phyloP scores from a whole-genome alignment of 225 moss, liverwort and hornwort species.

The Physcomitrellopsis africana region DNA sequence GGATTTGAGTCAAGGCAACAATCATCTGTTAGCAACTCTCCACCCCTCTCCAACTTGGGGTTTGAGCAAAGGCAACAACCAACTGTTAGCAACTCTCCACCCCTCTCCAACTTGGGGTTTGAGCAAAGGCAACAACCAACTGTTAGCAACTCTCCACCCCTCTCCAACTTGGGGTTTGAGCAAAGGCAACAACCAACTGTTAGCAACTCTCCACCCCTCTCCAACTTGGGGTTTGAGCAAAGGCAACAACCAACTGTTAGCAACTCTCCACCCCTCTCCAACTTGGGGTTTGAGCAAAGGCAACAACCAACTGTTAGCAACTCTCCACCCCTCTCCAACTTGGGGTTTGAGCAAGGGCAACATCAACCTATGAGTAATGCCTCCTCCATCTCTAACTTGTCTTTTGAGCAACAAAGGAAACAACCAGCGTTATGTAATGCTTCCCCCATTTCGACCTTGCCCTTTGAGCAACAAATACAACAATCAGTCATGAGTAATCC shows the following conservation, averaged over 20 bases:
- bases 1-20: slow-evolving; percentile 36
- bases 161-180: slow-evolving; percentile 34
- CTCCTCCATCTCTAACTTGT: slow-evolving; percentile 21
- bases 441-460: slow-evolving; percentile 24
- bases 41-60: slow-evolving; percentile 27
- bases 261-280: too few relatives aligned
- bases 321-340: too few relatives aligned
- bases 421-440: slow-evolving; percentile 21
- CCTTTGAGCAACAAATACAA: slow-evolving; percentile 17
- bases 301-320: too few relatives aligned
- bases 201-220: slow-evolving; percentile 31
- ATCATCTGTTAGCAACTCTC: slow-evolving; percentile 28
- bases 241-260: too few relatives aligned
- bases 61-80: slow-evolving; percentile 35
- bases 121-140: slow-evolving; percentile 33
- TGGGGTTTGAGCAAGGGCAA: too few relatives aligned
- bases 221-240: slow-evolving; percentile 33
- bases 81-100: slow-evolving; percentile 30
- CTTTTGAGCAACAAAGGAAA: slow-evolving; percentile 39
- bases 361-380: slow-evolving; percentile 23
- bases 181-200: slow-evolving; percentile 24
- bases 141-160: slow-evolving; percentile 30
- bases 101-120: slow-evolving; percentile 28
- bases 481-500: slow-evolving; percentile 35
- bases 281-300: too few relatives aligned